These are phyloP conservation scores for Sphaerulina vaccinii DNA, from an alignment of 2,329 filamentous ascomycete species.

Conservation along the genomic window DNA sequence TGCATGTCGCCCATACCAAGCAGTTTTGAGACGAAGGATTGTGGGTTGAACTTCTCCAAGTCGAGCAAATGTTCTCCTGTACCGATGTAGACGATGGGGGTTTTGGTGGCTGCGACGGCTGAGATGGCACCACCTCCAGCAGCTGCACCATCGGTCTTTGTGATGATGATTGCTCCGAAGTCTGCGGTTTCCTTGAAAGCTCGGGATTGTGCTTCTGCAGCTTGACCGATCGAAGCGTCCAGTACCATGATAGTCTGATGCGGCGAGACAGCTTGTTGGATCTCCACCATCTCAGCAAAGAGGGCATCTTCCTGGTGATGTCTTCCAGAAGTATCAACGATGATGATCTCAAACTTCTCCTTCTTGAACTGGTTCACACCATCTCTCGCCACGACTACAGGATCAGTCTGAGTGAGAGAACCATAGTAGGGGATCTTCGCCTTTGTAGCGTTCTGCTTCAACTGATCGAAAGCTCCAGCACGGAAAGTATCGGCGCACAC, in stretches of 20 bases:
- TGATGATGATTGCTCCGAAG: constrained; percentile 98
- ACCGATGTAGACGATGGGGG: constrained; percentile 95
- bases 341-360: constrained; percentile 96
- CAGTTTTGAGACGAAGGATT: constrained; percentile 89
- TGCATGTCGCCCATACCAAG: constrained; percentile 97
- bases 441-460: constrained; percentile 98
- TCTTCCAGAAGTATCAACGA: constrained; percentile 93
- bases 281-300: constrained; percentile 97
- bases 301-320: constrained; percentile 93
- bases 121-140: constrained; percentile 96
- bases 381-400: constrained; percentile 86
- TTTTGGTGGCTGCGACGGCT: constrained; percentile 91
- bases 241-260: constrained; percentile 99
- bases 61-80: constrained; percentile 98
- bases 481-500: constrained; percentile 98
- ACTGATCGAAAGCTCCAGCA: constrained; percentile 94
- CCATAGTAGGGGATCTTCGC: constrained; percentile 99
- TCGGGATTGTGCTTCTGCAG: constrained; percentile 88
- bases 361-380: constrained; percentile 99
- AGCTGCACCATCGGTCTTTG: constrained; percentile 95
- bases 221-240: constrained; percentile 93
- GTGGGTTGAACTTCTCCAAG: constrained; percentile 85
- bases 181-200: constrained; percentile 97
- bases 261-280: constrained; percentile 83
- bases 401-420: constrained; percentile 92